Evolutionary conservation across 352 stramenopile genomes (phyloP).

Genomic region (Pythium plurisporium): DNA sequence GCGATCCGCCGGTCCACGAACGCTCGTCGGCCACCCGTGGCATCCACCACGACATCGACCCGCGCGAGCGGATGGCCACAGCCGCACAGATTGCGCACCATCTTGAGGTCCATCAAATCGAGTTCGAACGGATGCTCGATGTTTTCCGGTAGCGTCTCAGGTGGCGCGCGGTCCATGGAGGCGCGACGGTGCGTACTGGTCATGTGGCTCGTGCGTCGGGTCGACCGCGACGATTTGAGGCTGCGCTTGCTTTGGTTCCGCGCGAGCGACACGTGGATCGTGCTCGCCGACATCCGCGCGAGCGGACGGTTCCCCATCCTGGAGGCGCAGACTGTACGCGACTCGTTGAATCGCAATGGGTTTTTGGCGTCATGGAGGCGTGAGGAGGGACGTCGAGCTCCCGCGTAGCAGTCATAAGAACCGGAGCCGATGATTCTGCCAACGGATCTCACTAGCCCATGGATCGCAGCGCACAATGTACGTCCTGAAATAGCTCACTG

Average conservation of each 20-base stretch:
- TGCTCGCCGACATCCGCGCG: neutral
- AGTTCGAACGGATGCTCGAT: constrained; percentile 12
- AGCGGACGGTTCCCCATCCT: constrained; percentile 10
- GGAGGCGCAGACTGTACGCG: neutral
- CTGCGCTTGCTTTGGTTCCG: neutral
- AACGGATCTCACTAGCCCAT: no score
- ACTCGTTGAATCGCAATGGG: no score
- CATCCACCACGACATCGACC: constrained; percentile 15
- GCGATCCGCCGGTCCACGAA: constrained; percentile 16
- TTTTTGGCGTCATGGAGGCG: no score
- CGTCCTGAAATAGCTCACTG: no score
- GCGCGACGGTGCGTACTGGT: constrained; percentile 2
- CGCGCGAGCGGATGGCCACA: constrained; percentile 10
- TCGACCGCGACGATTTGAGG: constrained; percentile 4
- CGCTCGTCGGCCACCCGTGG: neutral
- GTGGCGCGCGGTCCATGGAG: neutral
- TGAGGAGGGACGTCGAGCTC: no score
- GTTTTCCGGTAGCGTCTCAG: constrained; percentile 5
- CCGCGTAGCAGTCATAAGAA: no score
- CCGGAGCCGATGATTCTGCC: no score
- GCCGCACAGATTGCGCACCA: constrained; percentile 23
- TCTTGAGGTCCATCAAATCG: constrained; percentile 15
- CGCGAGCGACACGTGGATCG: constrained; percentile 8
- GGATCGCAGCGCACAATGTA: no score
- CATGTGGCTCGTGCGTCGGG: neutral